These are phyloP conservation scores for Metschnikowia gelsemii DNA, from an alignment of 805 yeast species.

Conservation along the genomic window DNA sequence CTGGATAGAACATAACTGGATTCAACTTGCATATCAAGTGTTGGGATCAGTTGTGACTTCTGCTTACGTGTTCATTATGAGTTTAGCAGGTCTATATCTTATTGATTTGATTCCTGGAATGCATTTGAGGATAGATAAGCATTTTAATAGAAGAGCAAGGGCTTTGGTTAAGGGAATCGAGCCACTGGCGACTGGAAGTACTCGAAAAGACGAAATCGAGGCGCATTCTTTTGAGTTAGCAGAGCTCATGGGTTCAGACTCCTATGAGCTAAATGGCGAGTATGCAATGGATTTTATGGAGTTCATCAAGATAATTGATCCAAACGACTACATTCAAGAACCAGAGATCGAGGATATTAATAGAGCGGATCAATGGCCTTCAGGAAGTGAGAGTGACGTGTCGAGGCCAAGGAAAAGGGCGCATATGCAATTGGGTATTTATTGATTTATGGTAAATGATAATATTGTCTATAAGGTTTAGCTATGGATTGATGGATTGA, in stretches of 20 bases:
- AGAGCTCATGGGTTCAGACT: constrained; percentile 40
- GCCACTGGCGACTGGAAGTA: constrained; percentile 4
- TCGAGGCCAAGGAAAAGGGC: constrained; percentile 3
- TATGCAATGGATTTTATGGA: constrained; percentile 42
- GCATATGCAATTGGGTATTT: neutral
- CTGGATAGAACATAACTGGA: constrained; percentile 42
- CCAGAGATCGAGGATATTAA: constrained; percentile 2
- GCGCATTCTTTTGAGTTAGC: constrained; percentile 14
- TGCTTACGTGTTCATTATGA: constrained; percentile 34
- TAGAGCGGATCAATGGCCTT: constrained; percentile 3
- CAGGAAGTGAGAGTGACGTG: constrained; percentile 1
- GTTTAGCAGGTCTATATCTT: constrained; percentile 32
- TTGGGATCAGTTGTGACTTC: constrained; percentile 37
- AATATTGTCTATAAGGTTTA: neutral
- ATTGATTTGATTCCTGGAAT: constrained; percentile 42
- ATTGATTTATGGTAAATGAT: neutral
- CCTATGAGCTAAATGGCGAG: constrained; percentile 42
- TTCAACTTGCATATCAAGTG: constrained; percentile 41
- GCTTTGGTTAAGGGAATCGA: constrained; percentile 10
- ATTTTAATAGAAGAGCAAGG: constrained; percentile 34
- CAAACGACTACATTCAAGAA: constrained; percentile 35
- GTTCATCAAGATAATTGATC: constrained; percentile 36
- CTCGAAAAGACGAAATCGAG: constrained; percentile 5
- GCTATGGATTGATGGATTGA: neutral
- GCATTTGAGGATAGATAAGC: constrained; percentile 42